These are phyloP conservation scores for Centaurea solstitialis DNA, from an alignment of 129 eudicot species.

Conservation along the genomic window DNA sequence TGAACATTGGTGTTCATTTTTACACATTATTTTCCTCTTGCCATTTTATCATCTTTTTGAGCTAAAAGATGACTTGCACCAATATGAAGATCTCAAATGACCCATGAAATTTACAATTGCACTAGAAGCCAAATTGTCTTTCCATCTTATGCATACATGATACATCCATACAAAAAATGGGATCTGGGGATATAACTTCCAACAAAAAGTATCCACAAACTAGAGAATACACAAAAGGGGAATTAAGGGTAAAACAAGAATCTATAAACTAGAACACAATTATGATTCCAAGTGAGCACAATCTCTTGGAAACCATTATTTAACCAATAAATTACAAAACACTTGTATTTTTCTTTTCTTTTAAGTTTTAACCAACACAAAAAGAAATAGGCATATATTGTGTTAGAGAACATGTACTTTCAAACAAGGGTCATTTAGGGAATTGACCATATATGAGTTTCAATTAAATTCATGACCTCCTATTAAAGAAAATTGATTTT, in stretches of 20 bases:
- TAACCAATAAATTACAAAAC: neutral
- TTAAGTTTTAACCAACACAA: neutral
- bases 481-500: too few species aligned
- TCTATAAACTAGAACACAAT: neutral
- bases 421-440: conserved; percentile 12
- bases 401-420: conserved; percentile 22
- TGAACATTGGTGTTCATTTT: neutral
- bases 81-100: neutral
- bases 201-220: conserved; percentile 4
- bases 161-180: neutral
- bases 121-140: neutral
- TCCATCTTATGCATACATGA: neutral
- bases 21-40: neutral
- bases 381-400: neutral
- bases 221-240: neutral
- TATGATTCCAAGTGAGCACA: neutral
- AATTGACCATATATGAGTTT: too few species aligned
- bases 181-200: neutral
- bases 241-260: neutral
- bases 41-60: neutral
- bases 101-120: neutral
- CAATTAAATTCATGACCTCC: too few species aligned
- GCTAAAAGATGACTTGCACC: neutral
- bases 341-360: neutral
- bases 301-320: neutral